Evolutionary conservation across 2,329 filamentous ascomycete genomes (phyloP).

Genomic region (Ophiobolus disseminans): DNA sequence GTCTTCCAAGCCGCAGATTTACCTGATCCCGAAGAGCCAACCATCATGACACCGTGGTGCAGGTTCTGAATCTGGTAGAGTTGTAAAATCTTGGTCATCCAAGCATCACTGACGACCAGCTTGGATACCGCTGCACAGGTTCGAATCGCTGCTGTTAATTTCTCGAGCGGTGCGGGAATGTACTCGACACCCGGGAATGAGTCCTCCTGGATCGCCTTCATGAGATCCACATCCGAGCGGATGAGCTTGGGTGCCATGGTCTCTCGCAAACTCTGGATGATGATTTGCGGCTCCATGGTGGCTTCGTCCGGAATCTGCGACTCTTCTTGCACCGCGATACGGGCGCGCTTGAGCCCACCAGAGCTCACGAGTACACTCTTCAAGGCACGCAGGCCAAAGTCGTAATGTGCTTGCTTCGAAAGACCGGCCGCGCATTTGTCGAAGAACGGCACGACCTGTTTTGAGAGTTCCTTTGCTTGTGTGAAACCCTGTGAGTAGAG

Average conservation of each 20-base stretch:
- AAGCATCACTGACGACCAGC: constrained; percentile 87
- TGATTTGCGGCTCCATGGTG: constrained; percentile 91
- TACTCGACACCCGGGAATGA: constrained; percentile 95
- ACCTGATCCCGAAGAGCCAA: constrained; percentile 94
- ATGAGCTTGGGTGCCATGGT: constrained; percentile 98
- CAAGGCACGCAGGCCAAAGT: constrained; percentile 95
- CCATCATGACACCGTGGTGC: constrained; percentile 99
- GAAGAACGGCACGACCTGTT: constrained; percentile 98
- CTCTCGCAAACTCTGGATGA: constrained; percentile 97
- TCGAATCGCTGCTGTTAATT: constrained; percentile 80
- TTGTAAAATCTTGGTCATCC: constrained; percentile 97
- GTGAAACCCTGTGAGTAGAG: constrained; percentile 99
- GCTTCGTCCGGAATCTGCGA: constrained; percentile 70
- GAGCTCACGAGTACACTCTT: constrained; percentile 99
- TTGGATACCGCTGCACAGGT: constrained; percentile 84
- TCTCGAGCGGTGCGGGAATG: constrained; percentile 82
- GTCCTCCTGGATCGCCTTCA: constrained; percentile 80
- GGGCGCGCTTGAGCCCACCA: constrained; percentile 88
- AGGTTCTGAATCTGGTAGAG: constrained; percentile 98
- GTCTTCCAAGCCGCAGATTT: constrained; percentile 97
- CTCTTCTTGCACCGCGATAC: constrained; percentile 65
- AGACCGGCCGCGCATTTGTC: constrained; percentile 82
- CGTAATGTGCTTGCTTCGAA: constrained; percentile 98
- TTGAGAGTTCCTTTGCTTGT: constrained; percentile 90
- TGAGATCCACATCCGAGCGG: constrained; percentile 85